These are phyloP conservation scores for Verticillium isaacii DNA, from an alignment of 2,329 filamentous ascomycete genomes.

Conservation along the genomic window DNA sequence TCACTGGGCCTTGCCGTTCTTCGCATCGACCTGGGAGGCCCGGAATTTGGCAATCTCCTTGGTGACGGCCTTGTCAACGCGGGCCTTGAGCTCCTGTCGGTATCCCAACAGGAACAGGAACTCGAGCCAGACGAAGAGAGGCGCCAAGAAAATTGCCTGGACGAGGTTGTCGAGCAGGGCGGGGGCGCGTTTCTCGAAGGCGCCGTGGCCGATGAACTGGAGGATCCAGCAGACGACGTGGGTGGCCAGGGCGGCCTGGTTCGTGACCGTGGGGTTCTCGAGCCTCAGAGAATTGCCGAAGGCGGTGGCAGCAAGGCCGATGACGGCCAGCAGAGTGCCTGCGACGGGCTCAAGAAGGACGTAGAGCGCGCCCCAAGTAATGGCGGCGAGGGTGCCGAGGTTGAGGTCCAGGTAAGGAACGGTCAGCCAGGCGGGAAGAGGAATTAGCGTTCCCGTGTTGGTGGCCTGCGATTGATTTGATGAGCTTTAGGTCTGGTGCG, in stretches of 20 bases:
- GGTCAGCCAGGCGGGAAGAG: conserved; percentile 62
- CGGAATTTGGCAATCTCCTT: conserved; percentile 74
- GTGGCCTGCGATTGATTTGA: conserved; percentile 41
- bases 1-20: conserved; percentile 49
- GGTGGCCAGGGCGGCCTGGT: conserved; percentile 56
- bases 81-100: conserved; percentile 76
- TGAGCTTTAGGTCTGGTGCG: conserved; percentile 5
- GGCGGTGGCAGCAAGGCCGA: conserved; percentile 73
- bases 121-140: conserved; percentile 97
- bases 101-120: conserved; percentile 88
- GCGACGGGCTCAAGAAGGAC: conserved; percentile 92
- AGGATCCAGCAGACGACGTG: conserved; percentile 77
- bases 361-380: conserved; percentile 74
- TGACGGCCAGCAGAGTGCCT: conserved; percentile 68
- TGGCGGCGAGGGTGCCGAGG: conserved; percentile 58
- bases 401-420: conserved; percentile 64
- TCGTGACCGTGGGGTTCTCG: conserved; percentile 44
- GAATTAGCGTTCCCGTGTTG: conserved; percentile 59
- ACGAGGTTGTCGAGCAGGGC: conserved; percentile 87
- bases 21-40: conserved; percentile 43
- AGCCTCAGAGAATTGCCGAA: conserved; percentile 69
- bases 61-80: conserved; percentile 72
- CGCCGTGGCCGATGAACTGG: conserved; percentile 89
- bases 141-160: conserved; percentile 87
- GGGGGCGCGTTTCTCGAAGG: conserved; percentile 82